phyloP scores from a whole-genome alignment of 306 rosid genomes.

The Mimosa pudica region DNA sequence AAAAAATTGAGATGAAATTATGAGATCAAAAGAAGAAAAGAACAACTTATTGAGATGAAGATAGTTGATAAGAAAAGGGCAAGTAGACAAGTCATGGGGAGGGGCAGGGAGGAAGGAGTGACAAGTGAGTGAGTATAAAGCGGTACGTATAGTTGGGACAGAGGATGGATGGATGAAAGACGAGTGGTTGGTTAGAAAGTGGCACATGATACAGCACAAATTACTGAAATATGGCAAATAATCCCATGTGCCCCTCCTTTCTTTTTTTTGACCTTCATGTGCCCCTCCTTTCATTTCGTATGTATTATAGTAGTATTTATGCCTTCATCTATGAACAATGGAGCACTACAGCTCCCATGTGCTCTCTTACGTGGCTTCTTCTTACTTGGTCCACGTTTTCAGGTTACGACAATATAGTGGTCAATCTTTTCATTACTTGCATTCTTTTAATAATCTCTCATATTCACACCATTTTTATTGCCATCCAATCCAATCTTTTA shows the following conservation, averaged over 20 bases:
- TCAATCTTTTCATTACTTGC: slow-evolving; percentile 20
- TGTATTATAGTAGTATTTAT: neutral
- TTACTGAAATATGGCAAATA: neutral
- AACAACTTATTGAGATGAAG: neutral
- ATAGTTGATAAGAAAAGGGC: neutral
- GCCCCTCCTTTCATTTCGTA: neutral
- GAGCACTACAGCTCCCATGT: slow-evolving; percentile 46
- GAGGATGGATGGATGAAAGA: neutral
- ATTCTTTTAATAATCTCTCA: neutral
- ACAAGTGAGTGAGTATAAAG: neutral
- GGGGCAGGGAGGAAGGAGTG: neutral
- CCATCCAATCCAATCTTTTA: neutral
- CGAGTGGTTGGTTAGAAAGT: neutral
- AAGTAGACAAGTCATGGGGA: neutral
- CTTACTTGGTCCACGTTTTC: slow-evolving; percentile 27
- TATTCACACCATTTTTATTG: neutral
- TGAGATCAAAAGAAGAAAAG: neutral
- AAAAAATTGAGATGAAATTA: neutral
- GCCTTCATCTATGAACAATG: no score
- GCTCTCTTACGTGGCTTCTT: slow-evolving; percentile 36
- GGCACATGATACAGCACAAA: neutral
- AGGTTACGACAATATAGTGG: slow-evolving; percentile 39
- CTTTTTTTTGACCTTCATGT: neutral
- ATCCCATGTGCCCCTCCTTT: neutral
- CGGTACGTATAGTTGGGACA: neutral